Base-by-base conservation (phyloP, 2,329 filamentous ascomycete genomes). In the Neobulgaria alba region DNA sequence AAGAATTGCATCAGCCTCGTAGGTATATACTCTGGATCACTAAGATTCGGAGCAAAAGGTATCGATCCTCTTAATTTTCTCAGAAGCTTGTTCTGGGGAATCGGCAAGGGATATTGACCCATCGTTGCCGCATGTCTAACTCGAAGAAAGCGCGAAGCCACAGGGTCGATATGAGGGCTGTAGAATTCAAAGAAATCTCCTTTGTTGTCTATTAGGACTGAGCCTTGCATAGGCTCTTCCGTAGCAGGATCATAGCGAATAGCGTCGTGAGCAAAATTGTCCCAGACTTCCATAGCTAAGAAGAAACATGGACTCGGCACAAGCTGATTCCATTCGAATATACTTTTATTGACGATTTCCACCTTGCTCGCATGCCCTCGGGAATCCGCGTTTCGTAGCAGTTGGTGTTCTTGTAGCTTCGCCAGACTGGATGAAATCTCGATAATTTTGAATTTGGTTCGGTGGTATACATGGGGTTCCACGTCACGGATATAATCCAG, bases 121-220 rank as follows among this genome's bases (percentile, higher is more conserved):
- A 66, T 69, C 0, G 78, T 78, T 36, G 89, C 88, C 14, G 83
- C 82, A 53, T 92, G 75, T 20, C 92, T 77, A n/a, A 95, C 79
- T 37, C 83, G 76, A 43, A 98, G 69, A 67, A 87, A 96, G 31
- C 89, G 79, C 4, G 79, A 73, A 1, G 85, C 88, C 7, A 93
- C 70, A 5, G 88, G 85, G 57, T 98, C 92, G 32, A 96, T 72
- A 2, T 75, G 69, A 10, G 75, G 79, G 23, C 79, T 76, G 70
- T 95, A 96, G 66, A 94, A 95, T 64, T 96, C 92, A 68, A 85
- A 90, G 58, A 98, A 92, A 57, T 96, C 89, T 57, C 90, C 90
- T 31, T 80, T 69, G 7, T 68, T 72, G 60, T 95, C 87, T 57
- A 98, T 82, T 29, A 98, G 71, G 10, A 96, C 89, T 47, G 81